Evolutionary conservation across 2,329 filamentous ascomycete species (phyloP).

Genomic region (Trichophyton mentagrophytes): DNA sequence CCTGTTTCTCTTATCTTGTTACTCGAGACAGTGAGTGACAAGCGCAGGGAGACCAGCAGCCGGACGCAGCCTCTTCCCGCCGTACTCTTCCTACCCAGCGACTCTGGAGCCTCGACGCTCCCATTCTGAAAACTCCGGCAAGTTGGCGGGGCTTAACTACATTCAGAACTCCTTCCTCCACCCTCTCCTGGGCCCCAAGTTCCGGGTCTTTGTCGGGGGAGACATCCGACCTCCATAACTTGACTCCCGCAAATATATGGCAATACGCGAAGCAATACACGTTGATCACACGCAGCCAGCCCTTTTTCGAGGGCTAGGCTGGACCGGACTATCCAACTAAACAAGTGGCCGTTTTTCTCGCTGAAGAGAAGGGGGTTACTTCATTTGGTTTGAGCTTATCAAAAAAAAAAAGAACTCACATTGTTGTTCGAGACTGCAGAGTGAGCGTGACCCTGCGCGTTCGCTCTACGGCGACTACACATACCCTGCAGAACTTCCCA

Average conservation of each 20-base stretch:
- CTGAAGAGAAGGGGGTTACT: not conserved
- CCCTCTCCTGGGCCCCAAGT: constrained; percentile 83
- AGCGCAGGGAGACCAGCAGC: not conserved
- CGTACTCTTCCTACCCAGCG: constrained; percentile 15
- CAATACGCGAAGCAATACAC: constrained; percentile 25
- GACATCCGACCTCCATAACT: constrained; percentile 98
- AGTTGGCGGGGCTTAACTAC: constrained; percentile 80
- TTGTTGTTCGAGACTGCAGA: not conserved
- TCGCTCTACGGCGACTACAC: not conserved
- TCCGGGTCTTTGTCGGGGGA: constrained; percentile 92
- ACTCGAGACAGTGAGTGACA: not conserved
- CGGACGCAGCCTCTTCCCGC: not conserved
- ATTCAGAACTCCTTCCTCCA: constrained; percentile 60
- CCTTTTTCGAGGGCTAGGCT: constrained; percentile 33
- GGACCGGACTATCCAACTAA: constrained; percentile 10
- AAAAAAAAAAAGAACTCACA: not conserved
- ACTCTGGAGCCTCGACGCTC: constrained; percentile 32
- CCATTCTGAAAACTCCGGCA: constrained; percentile 49
- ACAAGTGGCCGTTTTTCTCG: not conserved
- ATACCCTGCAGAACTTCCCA: not conserved
- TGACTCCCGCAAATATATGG: constrained; percentile 27
- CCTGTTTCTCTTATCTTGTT: not conserved
- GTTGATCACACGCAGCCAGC: constrained; percentile 25
- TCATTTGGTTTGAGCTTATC: not conserved
- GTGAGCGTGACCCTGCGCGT: constrained; percentile 1